Conservation (phyloP, 1,284 basidiomycete genomes). For the Amylostereum chailletii region DNA sequence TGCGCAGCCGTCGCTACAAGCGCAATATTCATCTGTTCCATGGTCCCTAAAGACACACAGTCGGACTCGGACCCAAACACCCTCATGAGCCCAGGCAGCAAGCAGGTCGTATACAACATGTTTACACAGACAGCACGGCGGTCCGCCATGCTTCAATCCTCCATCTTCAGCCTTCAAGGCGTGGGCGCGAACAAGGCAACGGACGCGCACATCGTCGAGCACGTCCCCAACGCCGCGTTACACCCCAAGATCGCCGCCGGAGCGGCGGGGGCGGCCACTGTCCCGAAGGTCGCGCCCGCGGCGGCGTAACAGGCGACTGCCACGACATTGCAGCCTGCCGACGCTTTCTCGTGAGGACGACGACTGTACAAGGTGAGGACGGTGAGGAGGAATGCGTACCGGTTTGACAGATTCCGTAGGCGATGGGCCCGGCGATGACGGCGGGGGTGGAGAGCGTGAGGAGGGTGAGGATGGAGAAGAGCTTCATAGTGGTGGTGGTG, state of each 20-base stretch:
- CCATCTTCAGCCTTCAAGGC: conserved; percentile 3
- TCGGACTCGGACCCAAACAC: no score
- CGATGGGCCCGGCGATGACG: conserved; percentile 5
- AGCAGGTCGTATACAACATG: no score
- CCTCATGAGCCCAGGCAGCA: no score
- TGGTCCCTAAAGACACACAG: no score
- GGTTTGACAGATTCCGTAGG: conserved; percentile 11
- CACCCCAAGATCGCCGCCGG: conserved; percentile 10
- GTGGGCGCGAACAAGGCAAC: conserved; percentile 6
- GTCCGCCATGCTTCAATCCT: no score
- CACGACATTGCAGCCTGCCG: conserved; percentile 11
- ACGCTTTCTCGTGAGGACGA: neutral
- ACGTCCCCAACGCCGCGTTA: conserved; percentile 11
- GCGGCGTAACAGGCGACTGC: conserved; percentile 12
- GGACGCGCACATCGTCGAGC: conserved; percentile 10
- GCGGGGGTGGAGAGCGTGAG: conserved; percentile 1
- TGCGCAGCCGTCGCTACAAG: no score
- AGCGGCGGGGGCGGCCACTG: conserved; percentile 6
- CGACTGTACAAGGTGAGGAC: neutral
- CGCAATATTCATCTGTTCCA: no score
- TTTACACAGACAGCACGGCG: no score
- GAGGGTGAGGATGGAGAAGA: conserved; percentile 2
- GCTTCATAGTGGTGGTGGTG: conserved; percentile 3
- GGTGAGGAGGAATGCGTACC: conserved; percentile 2
- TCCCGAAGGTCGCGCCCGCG: conserved; percentile 10